Evolutionary conservation across 345 rosid species (phyloP), one percentile per base, ranked within the genome.

Genomic region (Camelina neglecta): DNA sequence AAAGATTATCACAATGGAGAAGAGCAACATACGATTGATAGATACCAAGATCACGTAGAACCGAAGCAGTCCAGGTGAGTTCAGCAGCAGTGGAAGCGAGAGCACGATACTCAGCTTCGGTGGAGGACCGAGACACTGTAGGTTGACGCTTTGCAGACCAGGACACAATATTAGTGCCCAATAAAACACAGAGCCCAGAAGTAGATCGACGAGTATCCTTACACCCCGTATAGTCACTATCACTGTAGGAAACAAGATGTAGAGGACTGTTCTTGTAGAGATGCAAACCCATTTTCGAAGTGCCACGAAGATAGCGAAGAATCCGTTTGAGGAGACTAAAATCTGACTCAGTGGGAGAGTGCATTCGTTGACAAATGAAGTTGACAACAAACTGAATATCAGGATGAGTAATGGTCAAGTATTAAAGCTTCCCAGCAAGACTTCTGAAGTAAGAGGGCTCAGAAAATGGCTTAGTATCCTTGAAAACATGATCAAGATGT

Each of bases 21-120:
- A 56, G 3, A 0, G 60, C n/a, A 11, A 20, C 5, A 0, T 0
- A 1, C 0, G 5, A 6, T 1, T 56, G 35, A 0, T 2, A 0
- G 1, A 56, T 5, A 1, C 39, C 20, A 3, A 54, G 6, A 6
- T 54, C 58, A 5, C 35, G 58, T 0, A 54, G 16, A 11, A 54
- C 8, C 0, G 33, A 54, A 0, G 35, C 11, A 2, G 11, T 23
- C 35, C 58, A 54, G 0, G 58, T 54, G 0, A 54, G 1, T 6
- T 54, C 35, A 23, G 33, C 24, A 0, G 35, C 35, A 0, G 58
- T 23, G 0, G 35, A 10, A 0, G 35, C 58, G 0, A 53, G 33
- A 23, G 58, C 3, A 0, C 58, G n/a, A 2, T 23, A 53, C 0
- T 53, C 33, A 0, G 58, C 33, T 8, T 49, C 54, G 0, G 54